Evolutionary conservation across 352 stramenopile genomes (phyloP).

Genomic region (Pythium monospermum): DNA sequence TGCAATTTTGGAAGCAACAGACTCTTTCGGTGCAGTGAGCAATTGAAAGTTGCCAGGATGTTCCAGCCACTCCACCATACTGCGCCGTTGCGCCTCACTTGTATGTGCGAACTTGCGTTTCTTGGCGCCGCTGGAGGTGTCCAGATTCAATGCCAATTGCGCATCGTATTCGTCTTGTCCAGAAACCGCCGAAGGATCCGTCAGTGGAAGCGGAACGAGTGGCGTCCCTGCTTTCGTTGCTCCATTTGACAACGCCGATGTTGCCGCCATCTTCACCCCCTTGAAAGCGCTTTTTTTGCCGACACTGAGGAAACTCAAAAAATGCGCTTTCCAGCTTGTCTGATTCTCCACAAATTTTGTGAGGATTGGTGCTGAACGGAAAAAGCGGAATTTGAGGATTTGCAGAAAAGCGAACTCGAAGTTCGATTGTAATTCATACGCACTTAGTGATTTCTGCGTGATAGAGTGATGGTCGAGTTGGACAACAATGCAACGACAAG

Average conservation of each 20-base stretch:
- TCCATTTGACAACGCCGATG: too few species aligned
- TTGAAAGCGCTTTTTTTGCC: slow-evolving; percentile 2
- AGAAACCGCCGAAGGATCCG: too few species aligned
- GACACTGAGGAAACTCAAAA: not conserved
- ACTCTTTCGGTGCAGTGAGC: slow-evolving; percentile 16
- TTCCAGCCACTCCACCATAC: slow-evolving; percentile 57
- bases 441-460: too few species aligned
- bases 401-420: too few species aligned
- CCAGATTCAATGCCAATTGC: too few species aligned
- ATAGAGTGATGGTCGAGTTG: not conserved
- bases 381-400: too few species aligned
- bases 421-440: too few species aligned
- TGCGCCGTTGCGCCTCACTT: slow-evolving; percentile 37
- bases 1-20: not conserved
- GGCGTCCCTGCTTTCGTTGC: not conserved
- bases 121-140: too few species aligned
- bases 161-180: too few species aligned
- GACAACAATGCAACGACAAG: not conserved
- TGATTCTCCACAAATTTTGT: not conserved
- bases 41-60: slow-evolving; percentile 38
- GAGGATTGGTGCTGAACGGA: too few species aligned
- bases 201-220: not conserved
- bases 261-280: not conserved
- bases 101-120: slow-evolving; percentile 49
- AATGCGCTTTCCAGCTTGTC: not conserved